Evolutionary conservation across 495 filamentous ascomycete genomes (phyloP).

Genomic region (Elasticomyces elasticus): DNA sequence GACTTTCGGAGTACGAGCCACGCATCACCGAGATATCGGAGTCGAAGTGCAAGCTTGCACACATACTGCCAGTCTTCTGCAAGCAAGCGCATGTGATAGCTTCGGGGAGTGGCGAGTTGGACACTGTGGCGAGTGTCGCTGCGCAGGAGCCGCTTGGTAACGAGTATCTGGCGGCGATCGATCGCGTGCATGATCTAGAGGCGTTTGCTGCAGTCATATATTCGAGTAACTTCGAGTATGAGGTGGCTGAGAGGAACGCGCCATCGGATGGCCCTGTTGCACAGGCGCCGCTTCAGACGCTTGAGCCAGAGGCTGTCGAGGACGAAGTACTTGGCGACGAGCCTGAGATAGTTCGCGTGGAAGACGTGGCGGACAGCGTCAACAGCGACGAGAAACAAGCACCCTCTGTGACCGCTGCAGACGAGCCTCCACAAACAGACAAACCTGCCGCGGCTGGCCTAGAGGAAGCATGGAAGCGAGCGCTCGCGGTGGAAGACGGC

Average conservation of each 20-base stretch:
- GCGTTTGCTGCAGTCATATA: slow-evolving; percentile 93
- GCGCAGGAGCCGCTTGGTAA: slow-evolving; percentile 52
- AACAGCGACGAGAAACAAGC: not conserved
- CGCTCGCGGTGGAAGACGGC: slow-evolving; percentile 29
- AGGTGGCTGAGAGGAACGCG: slow-evolving; percentile 19
- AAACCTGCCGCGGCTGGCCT: slow-evolving; percentile 42
- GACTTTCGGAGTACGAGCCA: slow-evolving; percentile 8
- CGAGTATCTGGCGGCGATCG: slow-evolving; percentile 70
- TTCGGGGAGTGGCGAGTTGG: slow-evolving; percentile 28
- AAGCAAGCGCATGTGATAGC: slow-evolving; percentile 86
- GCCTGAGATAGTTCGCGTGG: slow-evolving; percentile 18
- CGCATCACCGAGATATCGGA: slow-evolving; percentile 35
- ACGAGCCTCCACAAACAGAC: slow-evolving; percentile 17
- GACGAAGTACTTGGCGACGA: not conserved
- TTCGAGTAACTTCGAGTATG: slow-evolving; percentile 77
- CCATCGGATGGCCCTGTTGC: not conserved
- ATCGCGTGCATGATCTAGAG: slow-evolving; percentile 74
- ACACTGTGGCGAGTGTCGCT: slow-evolving; percentile 8
- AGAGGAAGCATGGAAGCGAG: slow-evolving; percentile 58
- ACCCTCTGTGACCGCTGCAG: not conserved
- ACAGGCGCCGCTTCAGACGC: not conserved
- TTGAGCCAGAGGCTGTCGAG: not conserved
- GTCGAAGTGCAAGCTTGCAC: slow-evolving; percentile 68
- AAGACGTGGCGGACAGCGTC: slow-evolving; percentile 7
- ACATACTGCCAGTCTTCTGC: slow-evolving; percentile 73